A percentile compares a stretch with the other conserved stretches of the same genome.
Conservation (phyloP, 2,329 filamentous ascomycete species). For the Monosporascus ibericus region DNA sequence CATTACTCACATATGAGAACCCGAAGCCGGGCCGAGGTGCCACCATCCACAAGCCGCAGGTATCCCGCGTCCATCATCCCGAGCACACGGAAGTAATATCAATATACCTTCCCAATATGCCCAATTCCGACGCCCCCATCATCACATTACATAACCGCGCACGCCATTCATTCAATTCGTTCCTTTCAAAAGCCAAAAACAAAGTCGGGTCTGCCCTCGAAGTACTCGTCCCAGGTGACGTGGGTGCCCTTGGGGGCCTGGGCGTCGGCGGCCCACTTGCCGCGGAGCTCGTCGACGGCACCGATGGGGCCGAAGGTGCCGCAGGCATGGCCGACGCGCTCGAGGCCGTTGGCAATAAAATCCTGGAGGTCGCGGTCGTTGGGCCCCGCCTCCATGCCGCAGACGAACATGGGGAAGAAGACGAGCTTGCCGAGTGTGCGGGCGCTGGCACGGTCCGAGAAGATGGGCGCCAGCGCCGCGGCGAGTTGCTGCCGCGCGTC, state of each 20-base stretch:
- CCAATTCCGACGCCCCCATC: too few relatives aligned
- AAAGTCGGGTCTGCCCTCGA: slow-evolving; percentile 8
- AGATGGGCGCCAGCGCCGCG: slow-evolving; percentile 6
- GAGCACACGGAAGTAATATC: too few relatives aligned
- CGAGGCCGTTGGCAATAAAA: slow-evolving; percentile 5
- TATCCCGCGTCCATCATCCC: too few relatives aligned
- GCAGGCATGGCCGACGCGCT: slow-evolving; percentile 7
- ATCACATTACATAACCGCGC: too few relatives aligned
- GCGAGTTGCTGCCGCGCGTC: slow-evolving; percentile 2
- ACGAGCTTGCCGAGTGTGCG: slow-evolving; percentile 10
- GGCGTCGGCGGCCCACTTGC: slow-evolving; percentile 9
- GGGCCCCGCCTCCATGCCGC: slow-evolving; percentile 8
- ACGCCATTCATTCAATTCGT: too few relatives aligned
- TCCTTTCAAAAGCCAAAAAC: slow-evolving; percentile 4
- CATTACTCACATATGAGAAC: too few relatives aligned
- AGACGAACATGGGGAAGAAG: slow-evolving; percentile 11
- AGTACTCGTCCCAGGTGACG: slow-evolving; percentile 10
- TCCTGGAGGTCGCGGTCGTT: slow-evolving; percentile 3
- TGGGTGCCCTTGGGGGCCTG: slow-evolving; percentile 1
- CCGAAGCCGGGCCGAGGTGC: too few relatives aligned
- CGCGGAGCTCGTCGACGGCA: slow-evolving; percentile 8
- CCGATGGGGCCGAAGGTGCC: slow-evolving; percentile 11
- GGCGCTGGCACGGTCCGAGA: slow-evolving; percentile 3
- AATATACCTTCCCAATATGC: too few relatives aligned
- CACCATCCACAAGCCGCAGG: too few relatives aligned